Evolutionary conservation across 768 basidiomycete species (phyloP).

Genomic region (Lentinula raphanica): DNA sequence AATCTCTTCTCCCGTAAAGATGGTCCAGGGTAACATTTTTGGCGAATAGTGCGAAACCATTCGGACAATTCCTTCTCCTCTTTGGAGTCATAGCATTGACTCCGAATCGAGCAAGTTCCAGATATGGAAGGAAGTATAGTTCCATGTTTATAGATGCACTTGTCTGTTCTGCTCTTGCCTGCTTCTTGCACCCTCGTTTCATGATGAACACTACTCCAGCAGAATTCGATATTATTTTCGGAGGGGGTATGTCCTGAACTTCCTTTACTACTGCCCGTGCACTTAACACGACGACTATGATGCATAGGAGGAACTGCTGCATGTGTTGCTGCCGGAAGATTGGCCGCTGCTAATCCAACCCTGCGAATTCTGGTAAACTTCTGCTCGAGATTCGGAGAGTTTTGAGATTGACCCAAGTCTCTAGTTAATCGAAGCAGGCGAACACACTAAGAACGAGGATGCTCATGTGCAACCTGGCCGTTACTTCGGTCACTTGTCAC

Average conservation of each 20-base stretch:
- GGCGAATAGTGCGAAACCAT: background rate
- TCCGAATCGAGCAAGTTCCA: background rate
- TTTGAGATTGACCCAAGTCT: background rate
- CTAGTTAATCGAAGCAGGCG: conserved; percentile 35
- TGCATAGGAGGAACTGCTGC: conserved; percentile 28
- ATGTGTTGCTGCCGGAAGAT: conserved; percentile 33
- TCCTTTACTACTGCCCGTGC: background rate
- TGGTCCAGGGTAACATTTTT: background rate
- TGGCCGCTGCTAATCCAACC: conserved; percentile 29
- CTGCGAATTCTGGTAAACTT: conserved; percentile 31
- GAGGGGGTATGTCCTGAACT: conserved; percentile 22
- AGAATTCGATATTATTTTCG: conserved; percentile 30
- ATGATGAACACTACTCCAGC: background rate
- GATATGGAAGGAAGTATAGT: background rate
- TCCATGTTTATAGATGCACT: background rate
- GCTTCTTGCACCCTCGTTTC: background rate
- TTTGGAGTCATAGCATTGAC: background rate
- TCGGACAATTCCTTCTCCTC: no score
- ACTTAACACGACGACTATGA: background rate
- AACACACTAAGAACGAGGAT: conserved; percentile 27
- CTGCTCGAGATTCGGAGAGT: background rate
- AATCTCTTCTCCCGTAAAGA: background rate
- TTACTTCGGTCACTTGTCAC: conserved; percentile 27
- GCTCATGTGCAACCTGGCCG: conserved; percentile 37
- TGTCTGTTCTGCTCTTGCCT: background rate